Evolutionary conservation across 1,284 basidiomycete genomes (phyloP), one percentile per base, ranked within the genome.

Genomic region (Chondrostereum purpureum): DNA sequence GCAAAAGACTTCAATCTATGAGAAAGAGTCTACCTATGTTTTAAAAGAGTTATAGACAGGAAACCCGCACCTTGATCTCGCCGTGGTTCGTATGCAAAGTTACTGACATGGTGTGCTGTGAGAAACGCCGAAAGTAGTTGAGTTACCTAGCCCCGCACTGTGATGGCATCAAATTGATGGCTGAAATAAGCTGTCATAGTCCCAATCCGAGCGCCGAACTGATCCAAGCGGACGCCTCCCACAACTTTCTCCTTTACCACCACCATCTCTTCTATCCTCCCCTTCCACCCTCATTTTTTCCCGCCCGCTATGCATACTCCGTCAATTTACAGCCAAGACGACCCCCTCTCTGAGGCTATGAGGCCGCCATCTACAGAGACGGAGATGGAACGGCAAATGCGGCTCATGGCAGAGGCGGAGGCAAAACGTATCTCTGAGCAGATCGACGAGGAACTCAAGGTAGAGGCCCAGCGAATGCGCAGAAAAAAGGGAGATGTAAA

Each of bases 1-100:
- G 66, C 95, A 98, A 67, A 98, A 99, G 18, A 99, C 66, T 66
- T 99, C 95, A 53, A 98, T 83, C 92, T 97, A 59, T 21, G 44
- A 35, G 18, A 37, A 37, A 49, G 31, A 21, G n/a, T n/a, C n/a
- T n/a, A n/a, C n/a, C n/a, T n/a, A n/a, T n/a, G n/a, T n/a, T n/a
- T n/a, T n/a, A n/a, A 23, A 12, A 17, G 37, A 24, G 23, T 35
- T 13, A 41, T 36, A 19, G 12, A 34, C 27, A 33, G 27, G 17
- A 13, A 5, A 3, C n/a, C 8, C 22, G 40, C 56, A 90, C 92
- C 79, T 99, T 99, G 66, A 99, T 71, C 57, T 99, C 95, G 19
- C 95, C 95, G 55, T 88, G 84, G 18, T 86, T 81, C 1, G 95
- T 98, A 64, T 98, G 89, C 40, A 99, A 75, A 4, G 94, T 97